Conservation (phyloP, 2,329 filamentous ascomycete species). For the Chalaropsis thielavioides region DNA sequence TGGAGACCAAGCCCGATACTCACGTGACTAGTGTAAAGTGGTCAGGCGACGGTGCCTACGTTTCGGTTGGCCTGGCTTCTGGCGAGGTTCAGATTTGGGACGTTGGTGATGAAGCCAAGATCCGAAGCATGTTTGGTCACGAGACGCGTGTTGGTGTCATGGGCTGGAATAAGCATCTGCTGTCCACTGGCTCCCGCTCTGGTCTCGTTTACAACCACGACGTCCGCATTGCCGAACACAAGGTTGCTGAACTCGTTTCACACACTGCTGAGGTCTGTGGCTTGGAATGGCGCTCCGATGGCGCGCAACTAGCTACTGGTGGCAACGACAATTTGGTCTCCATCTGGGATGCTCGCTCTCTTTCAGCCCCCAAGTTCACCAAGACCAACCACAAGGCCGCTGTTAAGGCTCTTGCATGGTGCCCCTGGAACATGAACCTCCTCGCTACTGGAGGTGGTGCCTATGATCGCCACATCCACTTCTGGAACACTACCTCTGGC, state of each 20-base stretch:
- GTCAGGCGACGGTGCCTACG: constrained; percentile 93
- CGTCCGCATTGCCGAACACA: constrained; percentile 93
- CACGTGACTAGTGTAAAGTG: constrained; percentile 98
- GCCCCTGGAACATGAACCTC: constrained; percentile 95
- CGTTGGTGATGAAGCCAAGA: constrained; percentile 83
- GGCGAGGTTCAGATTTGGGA: constrained; percentile 99
- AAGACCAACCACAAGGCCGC: constrained; percentile 99
- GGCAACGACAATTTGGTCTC: constrained; percentile 98
- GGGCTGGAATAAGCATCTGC: constrained; percentile 97
- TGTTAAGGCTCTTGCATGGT: constrained; percentile 97
- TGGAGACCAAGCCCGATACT: constrained; percentile 79
- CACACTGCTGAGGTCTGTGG: constrained; percentile 97
- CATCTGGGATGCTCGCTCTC: constrained; percentile 94
- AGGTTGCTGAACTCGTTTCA: constrained; percentile 89
- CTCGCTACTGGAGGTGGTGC: constrained; percentile 92
- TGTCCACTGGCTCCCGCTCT: constrained; percentile 87
- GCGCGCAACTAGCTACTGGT: constrained; percentile 89
- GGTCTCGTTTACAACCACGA: constrained; percentile 98
- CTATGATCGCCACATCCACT: constrained; percentile 96
- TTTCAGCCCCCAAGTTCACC: constrained; percentile 92
- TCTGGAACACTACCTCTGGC: constrained; percentile 98
- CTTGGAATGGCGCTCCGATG: constrained; percentile 93
- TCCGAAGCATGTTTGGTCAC: constrained; percentile 96
- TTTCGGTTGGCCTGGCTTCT: constrained; percentile 83
- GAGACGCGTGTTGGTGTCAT: constrained; percentile 94